Percentiles rank a stretch among this genome's conserved stretches.
These are phyloP conservation scores for Aspergillus pseudoterreus DNA, from an alignment of 2,329 filamentous ascomycete species.

Conservation along the genomic window DNA sequence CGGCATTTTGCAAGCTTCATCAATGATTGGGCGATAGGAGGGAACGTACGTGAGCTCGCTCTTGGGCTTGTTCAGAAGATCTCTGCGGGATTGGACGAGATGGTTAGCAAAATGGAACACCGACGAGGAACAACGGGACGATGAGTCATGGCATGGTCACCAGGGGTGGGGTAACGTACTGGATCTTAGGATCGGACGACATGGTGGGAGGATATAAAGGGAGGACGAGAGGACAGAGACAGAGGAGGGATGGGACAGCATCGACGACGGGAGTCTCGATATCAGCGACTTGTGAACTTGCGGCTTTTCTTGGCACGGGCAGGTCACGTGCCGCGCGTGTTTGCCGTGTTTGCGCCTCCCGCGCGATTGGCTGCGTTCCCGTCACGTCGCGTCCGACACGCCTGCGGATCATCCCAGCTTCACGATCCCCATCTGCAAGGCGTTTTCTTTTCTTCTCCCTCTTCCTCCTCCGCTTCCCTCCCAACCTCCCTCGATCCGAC, in stretches of 20 bases:
- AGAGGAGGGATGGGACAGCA: not conserved
- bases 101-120: slow-evolving; percentile 6
- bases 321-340: slow-evolving; percentile 25
- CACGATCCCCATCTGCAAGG: slow-evolving; percentile 28
- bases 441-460: slow-evolving; percentile 20
- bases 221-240: not conserved
- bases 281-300: not conserved
- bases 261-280: not conserved
- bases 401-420: slow-evolving; percentile 31
- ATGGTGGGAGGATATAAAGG: slow-evolving; percentile 42
- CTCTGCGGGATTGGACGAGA: slow-evolving; percentile 53
- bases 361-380: slow-evolving; percentile 31
- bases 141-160: slow-evolving; percentile 13
- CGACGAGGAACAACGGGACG: slow-evolving; percentile 10
- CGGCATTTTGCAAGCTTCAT: not conserved
- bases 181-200: slow-evolving; percentile 65
- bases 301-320: slow-evolving; percentile 10
- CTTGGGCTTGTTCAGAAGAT: slow-evolving; percentile 84
- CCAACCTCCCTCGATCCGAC: slow-evolving; percentile 14
- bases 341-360: slow-evolving; percentile 25
- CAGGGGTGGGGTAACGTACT: slow-evolving; percentile 49
- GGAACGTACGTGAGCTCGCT: slow-evolving; percentile 79
- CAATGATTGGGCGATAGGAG: slow-evolving; percentile 2
- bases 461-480: slow-evolving; percentile 11
- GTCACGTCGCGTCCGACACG: slow-evolving; percentile 40